Evolutionary conservation across 2,329 filamentous ascomycete species (phyloP), one percentile per base, ranked within the genome.

Genomic region (Ophiostoma tasmaniense): DNA sequence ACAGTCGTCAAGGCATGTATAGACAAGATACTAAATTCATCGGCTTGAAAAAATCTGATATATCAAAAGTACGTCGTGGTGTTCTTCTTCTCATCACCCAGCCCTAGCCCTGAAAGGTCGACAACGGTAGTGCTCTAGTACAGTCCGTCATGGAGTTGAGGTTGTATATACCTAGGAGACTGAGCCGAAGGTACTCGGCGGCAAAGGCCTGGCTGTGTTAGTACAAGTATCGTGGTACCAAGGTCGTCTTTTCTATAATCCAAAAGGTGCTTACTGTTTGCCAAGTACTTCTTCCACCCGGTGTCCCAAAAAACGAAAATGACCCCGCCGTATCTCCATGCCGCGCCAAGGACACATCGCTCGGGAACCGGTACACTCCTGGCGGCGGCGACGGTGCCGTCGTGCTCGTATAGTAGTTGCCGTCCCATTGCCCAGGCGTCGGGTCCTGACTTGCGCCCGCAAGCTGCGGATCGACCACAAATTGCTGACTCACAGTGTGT

Each of bases 101-200:
- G 3, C 17, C 39, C 55, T 30, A 61, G 10, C 25, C 25, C 25
- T 61, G 11, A 17, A 14, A 61, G 3, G 55, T 33, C 6, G 70
- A 66, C 42, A 52, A 22, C 0, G 80, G 84, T 10, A 86, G 76
- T 4, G 82, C 82, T 72, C 81, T 79, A 4, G 82, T 84, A 78
- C 84, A 86, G 72, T 86, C 84, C n/a, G 80, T 83, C 61, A 86
- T 76, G 30, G 78, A 75, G 74, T 86, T 85, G 75, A 86, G 83
- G 73, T 85, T 85, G 74, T 84, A 80, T 10, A 86, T 83, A 2
- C 84, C 84, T 10, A 86, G 80, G 1, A 86, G 76, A 39, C 81
- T 84, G 37, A 87, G 77, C 22, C 84, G 81, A 55, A 84, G 78
- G 71, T 86, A 86, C 28, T 82, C 83, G 33, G 79, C 78, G 1